phyloP scores from a whole-genome alignment of 2,329 filamentous ascomycete species.

The Scopulariopsis brevicaulis region DNA sequence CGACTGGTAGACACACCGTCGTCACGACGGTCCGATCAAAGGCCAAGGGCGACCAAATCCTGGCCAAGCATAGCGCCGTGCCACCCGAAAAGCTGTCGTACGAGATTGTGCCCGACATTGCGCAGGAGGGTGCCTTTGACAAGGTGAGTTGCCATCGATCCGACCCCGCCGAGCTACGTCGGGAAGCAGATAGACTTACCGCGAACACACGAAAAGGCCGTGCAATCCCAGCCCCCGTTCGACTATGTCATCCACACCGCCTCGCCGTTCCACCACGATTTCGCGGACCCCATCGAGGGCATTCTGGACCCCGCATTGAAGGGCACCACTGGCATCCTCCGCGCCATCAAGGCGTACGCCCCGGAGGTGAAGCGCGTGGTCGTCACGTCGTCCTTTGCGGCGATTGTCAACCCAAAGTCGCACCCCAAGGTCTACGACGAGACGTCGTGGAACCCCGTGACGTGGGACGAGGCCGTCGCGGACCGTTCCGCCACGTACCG shows the following conservation, averaged over 20 bases:
- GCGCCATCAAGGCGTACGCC: conserved; percentile 50
- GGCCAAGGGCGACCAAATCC: neutral
- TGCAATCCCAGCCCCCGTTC: conserved; percentile 14
- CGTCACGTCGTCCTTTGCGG: conserved; percentile 44
- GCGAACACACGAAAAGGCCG: neutral
- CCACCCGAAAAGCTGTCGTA: neutral
- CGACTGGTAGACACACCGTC: neutral
- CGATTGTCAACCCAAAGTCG: conserved; percentile 26
- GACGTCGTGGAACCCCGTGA: conserved; percentile 41
- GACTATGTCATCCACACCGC: conserved; percentile 50
- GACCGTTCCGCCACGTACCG: conserved; percentile 34
- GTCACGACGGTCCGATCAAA: neutral
- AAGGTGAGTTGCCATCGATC: neutral
- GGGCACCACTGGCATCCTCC: conserved; percentile 58
- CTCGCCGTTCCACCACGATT: conserved; percentile 41
- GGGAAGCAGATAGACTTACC: neutral
- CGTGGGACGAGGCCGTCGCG: conserved; percentile 28
- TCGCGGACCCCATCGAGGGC: conserved; percentile 36
- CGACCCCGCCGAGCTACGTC: neutral
- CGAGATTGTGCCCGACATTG: neutral
- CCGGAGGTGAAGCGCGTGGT: conserved; percentile 60
- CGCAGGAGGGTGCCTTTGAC: neutral
- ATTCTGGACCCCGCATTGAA: conserved; percentile 46
- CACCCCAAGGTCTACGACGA: conserved; percentile 25
- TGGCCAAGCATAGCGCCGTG: neutral